Base-by-base conservation (phyloP, 1,284 basidiomycete species). In the Sparassis latifolia region DNA sequence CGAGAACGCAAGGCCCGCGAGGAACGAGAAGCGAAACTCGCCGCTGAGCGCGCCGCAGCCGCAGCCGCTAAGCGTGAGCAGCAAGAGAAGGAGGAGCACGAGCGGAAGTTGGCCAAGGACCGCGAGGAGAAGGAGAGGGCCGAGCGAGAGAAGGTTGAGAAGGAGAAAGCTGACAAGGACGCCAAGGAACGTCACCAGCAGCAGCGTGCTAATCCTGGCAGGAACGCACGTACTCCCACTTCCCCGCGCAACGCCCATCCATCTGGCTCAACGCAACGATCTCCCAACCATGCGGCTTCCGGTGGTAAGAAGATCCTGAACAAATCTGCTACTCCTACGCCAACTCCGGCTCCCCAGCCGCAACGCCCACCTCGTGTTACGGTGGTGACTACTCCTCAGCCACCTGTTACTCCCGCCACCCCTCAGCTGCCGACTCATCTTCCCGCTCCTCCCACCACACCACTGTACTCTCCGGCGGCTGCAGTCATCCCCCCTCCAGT, bases 81-180 rank as follows among this genome's bases (percentile, higher is more conserved):
- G 50, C 76, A 79, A 56, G 81, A 84, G 64, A 81, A 78, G 65
- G 82, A 80, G 55, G 84, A 86, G 55, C 81, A 79, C 54, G 86
- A 87, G 54, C 74, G 75, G 10, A 83, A 84, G 57, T 52, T 61
- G 44, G 62, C 57, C 3, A 61, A 61, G 65, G 83, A 82, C 57
- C 77, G 76, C 48, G 75, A 75, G 45, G 85, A 86, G 56, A 75
- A 73, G 41, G 83, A 84, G 62, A 72, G 69, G 60, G 66, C 78
- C 53, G 77, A 77, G 48, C 83, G 75, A 63, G 87, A 86, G 68
- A 77, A 77, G 60, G 74, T 69, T 42, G 73, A 79, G 58, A 79
- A 74, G 62, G 76, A 68, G 58, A 73, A 54, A 66, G 74, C 62
- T 56, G 78, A 80, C 55, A 66, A 69, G 52, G 72, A 74, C 64